A percentile compares a stretch with the other conserved stretches of the same genome.
phyloP scores from a whole-genome alignment of 768 basidiomycete species.

The Mycena maculata region DNA sequence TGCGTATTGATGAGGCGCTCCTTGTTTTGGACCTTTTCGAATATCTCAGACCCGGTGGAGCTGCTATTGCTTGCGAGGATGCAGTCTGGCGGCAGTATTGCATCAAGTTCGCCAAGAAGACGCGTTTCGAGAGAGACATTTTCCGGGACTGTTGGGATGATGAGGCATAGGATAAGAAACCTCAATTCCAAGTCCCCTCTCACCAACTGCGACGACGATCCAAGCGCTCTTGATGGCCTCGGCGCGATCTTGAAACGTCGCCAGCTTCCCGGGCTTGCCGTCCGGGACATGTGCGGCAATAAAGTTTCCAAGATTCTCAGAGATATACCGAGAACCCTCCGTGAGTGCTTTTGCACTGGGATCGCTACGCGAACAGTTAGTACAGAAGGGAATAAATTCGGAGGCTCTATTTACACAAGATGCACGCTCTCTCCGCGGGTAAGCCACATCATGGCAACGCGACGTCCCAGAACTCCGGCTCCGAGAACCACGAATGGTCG shows the following conservation, averaged over 20 bases:
- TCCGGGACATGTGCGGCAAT: conserved; percentile 16
- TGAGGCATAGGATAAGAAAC: neutral
- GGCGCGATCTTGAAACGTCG: conserved; percentile 22
- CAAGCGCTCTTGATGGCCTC: conserved; percentile 27
- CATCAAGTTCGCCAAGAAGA: conserved; percentile 30
- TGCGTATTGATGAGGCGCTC: conserved; percentile 29
- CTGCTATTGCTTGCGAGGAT: conserved; percentile 33
- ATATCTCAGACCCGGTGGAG: conserved; percentile 32
- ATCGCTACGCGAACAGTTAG: conserved; percentile 11
- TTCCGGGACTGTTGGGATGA: conserved; percentile 21
- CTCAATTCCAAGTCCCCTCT: neutral
- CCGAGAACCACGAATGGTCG: conserved; percentile 29
- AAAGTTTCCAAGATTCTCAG: conserved; percentile 22
- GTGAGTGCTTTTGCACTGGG: conserved; percentile 25
- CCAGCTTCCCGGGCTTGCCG: conserved; percentile 19
- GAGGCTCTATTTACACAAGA: conserved; percentile 14
- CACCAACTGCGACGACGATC: conserved; percentile 34
- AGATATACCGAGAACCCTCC: conserved; percentile 17
- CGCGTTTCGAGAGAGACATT: conserved; percentile 22
- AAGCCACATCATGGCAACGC: conserved; percentile 35
- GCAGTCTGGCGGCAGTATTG: conserved; percentile 25
- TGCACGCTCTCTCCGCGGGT: conserved; percentile 32
- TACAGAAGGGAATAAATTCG: neutral
- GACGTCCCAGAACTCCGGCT: conserved; percentile 29
- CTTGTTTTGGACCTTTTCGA: conserved; percentile 22